Evolutionary conservation across 1,284 basidiomycete genomes (phyloP), one percentile per base, ranked within the genome.

Genomic region (Austroboletus niveus): DNA sequence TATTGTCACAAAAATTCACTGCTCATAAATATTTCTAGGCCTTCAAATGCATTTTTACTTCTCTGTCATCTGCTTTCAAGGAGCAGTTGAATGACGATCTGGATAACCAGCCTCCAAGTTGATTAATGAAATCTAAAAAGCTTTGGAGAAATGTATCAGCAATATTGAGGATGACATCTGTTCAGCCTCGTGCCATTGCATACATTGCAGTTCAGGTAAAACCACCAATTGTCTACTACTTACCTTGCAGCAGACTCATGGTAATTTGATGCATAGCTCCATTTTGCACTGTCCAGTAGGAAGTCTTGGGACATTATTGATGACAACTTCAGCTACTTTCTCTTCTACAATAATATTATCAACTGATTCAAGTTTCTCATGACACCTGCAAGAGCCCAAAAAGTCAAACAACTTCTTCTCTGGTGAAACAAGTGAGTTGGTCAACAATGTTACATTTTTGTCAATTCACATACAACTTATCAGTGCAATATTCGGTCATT

Each of bases 41-140:
- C 3, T 69, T 57, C 32, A 56, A 51, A 38, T 54, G 43, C 24
- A 66, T 69, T 11, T 69, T 70, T 45, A 70, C 59, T 5, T 65
- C 62, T 11, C 67, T 64, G 2, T 55, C 55, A 20, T 69, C 66
- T 20, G 63, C 65, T 12, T n/a, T 11, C 15, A n/a, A 5, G 5
- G 12, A 51, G 6, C 38, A 34, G 14, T 3, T 20, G 2, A 14
- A 8, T 8, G 32, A 55, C 3, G 24, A 38, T 29, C 8, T 12
- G 14, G 1, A 34, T 7, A 29, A 40, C 6, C 14, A 46, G 2
- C 29, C 17, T 34, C 38, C 11, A 3, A 31, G 7, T 31, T 10
- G 30, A 31, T 2, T 20, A 20, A 39, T 4, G 5, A 39, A 20
- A 39, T 14, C 24, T 20, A 22, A 15, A 8, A 11, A 11, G 15